Evolutionary conservation across 225 moss, liverwort and hornwort genomes (phyloP), one percentile per base, ranked within the genome.

Genomic region (Marchantia polymorpha): DNA sequence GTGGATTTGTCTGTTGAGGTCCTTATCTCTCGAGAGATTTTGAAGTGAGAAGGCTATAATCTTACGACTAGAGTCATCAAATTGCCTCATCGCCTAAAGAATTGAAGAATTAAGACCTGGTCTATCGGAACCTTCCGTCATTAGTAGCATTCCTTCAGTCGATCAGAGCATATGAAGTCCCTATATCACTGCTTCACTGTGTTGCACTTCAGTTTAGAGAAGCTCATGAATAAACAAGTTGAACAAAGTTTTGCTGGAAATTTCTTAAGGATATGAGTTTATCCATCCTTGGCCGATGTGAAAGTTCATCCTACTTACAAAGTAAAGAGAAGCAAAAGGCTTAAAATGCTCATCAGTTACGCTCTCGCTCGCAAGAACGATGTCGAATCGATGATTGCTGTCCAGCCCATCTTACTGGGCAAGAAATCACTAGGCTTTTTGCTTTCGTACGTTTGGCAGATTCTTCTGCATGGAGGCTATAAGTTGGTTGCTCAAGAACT

Each of bases 401-500:
- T 2, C 39, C 39, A 39, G 39, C 39, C 39, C 39, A 39, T 39
- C 39, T 39, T 39, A 39, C 5, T 39, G 39, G 5, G 39, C 39
- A 39, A 39, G 2, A 48, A 49, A 39, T 75, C 31, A 75, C 26
- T 31, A 16, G 16, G 8, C 60, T 6, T 16, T 15, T 20, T 59
- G 16, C 10, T 0, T 16, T 15, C 46, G 59, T 30, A 39, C 20
- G 19, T 58, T 10, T 46, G 17, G 39, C 80, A 91, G 96, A 96
- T 96, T 81, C 85, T 92, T 84, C 70, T 84, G 76, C 92, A 96
- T 56, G 94, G 96, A 76, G 96, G 96, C 59, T 96, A 96, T 77
- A 94, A 85, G 75, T 81, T 87, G 66, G 92, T 96, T 79, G 92
- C 91, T 67, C 83, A 86, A 81, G 89, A 92, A 81, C 81, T 96